These are phyloP conservation scores for Sequoiadendron giganteum DNA, from an alignment of 75 land plant genomes.

Conservation along the genomic window DNA sequence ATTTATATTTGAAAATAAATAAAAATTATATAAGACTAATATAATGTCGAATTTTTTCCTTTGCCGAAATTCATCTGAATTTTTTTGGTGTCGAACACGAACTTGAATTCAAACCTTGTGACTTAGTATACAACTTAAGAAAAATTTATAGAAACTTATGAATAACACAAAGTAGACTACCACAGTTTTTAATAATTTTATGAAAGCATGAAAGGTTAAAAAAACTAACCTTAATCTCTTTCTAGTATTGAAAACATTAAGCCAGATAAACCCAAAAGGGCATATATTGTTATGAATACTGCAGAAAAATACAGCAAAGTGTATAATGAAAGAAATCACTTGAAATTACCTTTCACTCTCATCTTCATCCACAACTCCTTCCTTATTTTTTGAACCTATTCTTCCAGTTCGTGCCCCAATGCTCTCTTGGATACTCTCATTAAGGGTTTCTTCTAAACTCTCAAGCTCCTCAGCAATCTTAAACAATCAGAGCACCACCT, in stretches of 20 bases:
- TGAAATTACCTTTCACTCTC: slow-evolving; percentile 53
- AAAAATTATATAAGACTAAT: too few species aligned
- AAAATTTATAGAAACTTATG: not conserved
- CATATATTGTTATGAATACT: not conserved
- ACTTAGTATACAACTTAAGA: not conserved
- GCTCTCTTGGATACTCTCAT: slow-evolving; percentile 95
- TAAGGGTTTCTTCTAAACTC: slow-evolving; percentile 91
- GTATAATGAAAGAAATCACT: not conserved
- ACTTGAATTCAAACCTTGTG: too few species aligned
- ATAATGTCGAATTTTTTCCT: too few species aligned
- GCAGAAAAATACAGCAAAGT: not conserved
- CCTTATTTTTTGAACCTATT: slow-evolving; percentile 38
- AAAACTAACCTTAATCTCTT: not conserved
- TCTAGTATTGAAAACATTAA: not conserved
- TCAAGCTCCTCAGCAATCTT: slow-evolving; percentile 96
- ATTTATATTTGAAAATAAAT: too few species aligned
- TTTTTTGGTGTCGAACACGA: too few species aligned
- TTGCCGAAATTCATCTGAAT: too few species aligned
- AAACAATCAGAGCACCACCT: slow-evolving; percentile 10
- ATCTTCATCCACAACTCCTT: slow-evolving; percentile 61
- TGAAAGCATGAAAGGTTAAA: not conserved
- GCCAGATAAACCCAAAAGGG: not conserved
- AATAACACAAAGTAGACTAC: not conserved
- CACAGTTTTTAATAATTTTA: not conserved
- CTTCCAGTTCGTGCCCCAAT: slow-evolving; percentile 73